Conservation (phyloP, 2,329 filamentous ascomycete species). For the Cephalotrichum gorgonifer region DNA sequence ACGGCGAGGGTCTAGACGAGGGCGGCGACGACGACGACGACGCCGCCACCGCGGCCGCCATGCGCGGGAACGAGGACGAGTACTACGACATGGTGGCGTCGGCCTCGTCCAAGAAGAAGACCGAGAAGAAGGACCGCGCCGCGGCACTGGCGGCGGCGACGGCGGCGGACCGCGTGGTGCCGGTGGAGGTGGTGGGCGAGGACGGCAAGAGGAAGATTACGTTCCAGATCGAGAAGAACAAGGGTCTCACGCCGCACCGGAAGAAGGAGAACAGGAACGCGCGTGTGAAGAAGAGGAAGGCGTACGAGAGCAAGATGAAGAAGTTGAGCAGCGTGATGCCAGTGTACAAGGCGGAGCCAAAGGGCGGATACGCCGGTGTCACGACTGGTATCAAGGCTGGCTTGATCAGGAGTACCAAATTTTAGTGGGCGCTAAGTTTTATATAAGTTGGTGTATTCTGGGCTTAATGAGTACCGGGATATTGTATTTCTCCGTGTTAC, state of each 20-base stretch:
- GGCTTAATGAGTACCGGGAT: too few species aligned
- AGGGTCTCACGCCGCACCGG: slow-evolving; percentile 78
- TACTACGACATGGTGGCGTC: slow-evolving; percentile 87
- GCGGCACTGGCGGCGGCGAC: slow-evolving; percentile 49
- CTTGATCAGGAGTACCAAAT: slow-evolving; percentile 84
- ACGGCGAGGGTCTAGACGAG: slow-evolving; percentile 56
- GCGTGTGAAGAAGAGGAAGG: slow-evolving; percentile 94
- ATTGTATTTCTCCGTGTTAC: too few species aligned
- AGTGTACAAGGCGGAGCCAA: slow-evolving; percentile 74
- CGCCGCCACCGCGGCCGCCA: slow-evolving; percentile 36
- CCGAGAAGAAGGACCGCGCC: slow-evolving; percentile 54
- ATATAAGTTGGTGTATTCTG: too few species aligned
- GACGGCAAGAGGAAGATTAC: slow-evolving; percentile 90
- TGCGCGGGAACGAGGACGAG: slow-evolving; percentile 53
- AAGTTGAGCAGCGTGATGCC: slow-evolving; percentile 82
- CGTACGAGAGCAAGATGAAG: slow-evolving; percentile 95
- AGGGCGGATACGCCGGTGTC: slow-evolving; percentile 83
- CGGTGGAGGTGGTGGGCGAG: slow-evolving; percentile 59
- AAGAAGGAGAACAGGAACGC: slow-evolving; percentile 95
- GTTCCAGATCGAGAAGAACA: slow-evolving; percentile 95
- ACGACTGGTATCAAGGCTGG: slow-evolving; percentile 91
- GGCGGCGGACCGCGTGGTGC: slow-evolving; percentile 52
- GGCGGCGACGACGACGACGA: slow-evolving; percentile 61
- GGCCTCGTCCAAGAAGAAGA: slow-evolving; percentile 57
- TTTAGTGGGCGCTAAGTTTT: slow-evolving; percentile 37